Evolutionary conservation across 768 basidiomycete genomes (phyloP).

Genomic region (Auricularia sp.): DNA sequence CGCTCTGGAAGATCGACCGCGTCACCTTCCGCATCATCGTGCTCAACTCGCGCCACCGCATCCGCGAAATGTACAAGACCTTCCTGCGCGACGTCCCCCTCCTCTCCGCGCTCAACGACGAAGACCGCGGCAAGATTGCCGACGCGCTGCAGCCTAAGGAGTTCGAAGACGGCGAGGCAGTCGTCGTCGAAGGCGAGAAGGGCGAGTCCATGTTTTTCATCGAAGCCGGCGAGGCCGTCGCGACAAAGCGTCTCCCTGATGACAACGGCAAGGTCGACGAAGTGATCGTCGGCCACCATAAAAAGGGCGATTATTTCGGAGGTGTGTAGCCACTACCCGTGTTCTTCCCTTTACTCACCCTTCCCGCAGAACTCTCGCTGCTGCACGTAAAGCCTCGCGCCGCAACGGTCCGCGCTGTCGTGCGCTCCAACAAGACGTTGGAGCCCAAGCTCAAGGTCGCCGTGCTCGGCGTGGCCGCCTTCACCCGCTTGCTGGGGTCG

Average conservation of each 20-base stretch:
- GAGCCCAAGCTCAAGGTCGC: slow-evolving; percentile 79
- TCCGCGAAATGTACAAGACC: slow-evolving; percentile 91
- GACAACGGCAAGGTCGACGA: slow-evolving; percentile 52
- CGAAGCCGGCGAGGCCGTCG: slow-evolving; percentile 85
- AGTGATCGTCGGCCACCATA: slow-evolving; percentile 62
- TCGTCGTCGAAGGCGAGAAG: slow-evolving; percentile 88
- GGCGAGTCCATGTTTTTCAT: slow-evolving; percentile 98
- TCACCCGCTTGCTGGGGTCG: slow-evolving; percentile 88
- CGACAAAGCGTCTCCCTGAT: slow-evolving; percentile 59
- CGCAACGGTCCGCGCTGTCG: slow-evolving; percentile 85
- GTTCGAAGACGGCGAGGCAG: slow-evolving; percentile 74
- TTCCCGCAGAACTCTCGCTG: slow-evolving; percentile 70
- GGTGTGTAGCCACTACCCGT: slow-evolving; percentile 40
- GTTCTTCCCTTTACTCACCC: background rate
- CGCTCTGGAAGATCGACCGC: slow-evolving; percentile 91
- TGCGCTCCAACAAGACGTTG: slow-evolving; percentile 32
- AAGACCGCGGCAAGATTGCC: slow-evolving; percentile 93
- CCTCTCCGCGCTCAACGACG: slow-evolving; percentile 72
- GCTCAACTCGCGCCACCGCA: slow-evolving; percentile 80
- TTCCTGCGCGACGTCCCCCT: slow-evolving; percentile 89
- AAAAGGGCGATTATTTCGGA: slow-evolving; percentile 96
- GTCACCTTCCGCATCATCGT: slow-evolving; percentile 98
- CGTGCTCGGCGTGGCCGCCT: slow-evolving; percentile 84
- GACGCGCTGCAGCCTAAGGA: slow-evolving; percentile 83
- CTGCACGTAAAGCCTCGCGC: slow-evolving; percentile 84